Conservation (phyloP, 305 asterid genomes). For the Fraxinus xanthoxyloides region DNA sequence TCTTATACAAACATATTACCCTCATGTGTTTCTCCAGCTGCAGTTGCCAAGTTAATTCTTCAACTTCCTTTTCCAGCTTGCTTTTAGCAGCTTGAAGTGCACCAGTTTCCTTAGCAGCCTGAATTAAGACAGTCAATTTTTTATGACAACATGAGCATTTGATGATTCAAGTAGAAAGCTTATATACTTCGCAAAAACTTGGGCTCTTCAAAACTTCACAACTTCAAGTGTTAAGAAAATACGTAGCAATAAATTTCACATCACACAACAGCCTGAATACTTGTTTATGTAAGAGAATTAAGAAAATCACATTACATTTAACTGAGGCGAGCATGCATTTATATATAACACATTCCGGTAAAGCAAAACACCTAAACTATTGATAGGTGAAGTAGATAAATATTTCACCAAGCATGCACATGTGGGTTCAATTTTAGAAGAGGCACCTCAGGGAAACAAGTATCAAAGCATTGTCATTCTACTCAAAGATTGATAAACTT, state of each 20-base stretch:
- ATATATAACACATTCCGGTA: background rate
- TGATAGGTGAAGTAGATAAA: background rate
- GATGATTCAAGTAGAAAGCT: conserved; percentile 2
- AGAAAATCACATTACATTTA: background rate
- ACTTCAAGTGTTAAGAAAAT: background rate
- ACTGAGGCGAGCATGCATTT: background rate
- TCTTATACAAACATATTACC: conserved; percentile 38
- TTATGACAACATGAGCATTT: conserved; percentile 10
- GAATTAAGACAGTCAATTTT: conserved; percentile 20
- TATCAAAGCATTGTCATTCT: background rate
- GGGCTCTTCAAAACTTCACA: conserved; percentile 6
- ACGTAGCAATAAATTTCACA: background rate
- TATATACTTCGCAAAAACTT: conserved; percentile 1
- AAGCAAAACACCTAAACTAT: background rate
- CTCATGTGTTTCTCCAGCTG: conserved; percentile 66
- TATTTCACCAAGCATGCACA: background rate
- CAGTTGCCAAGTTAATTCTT: conserved; percentile 62
- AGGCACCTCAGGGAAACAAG: background rate
- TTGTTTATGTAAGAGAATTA: background rate
- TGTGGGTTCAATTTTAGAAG: background rate
- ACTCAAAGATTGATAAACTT: conserved; percentile 10
- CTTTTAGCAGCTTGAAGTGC: conserved; percentile 82
- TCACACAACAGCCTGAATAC: background rate
- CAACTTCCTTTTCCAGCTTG: conserved; percentile 68
- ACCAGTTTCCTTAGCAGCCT: conserved; percentile 89